Evolutionary conservation across 139 green algal genomes (phyloP).

Genomic region (Protoeuglena noctilucae): DNA sequence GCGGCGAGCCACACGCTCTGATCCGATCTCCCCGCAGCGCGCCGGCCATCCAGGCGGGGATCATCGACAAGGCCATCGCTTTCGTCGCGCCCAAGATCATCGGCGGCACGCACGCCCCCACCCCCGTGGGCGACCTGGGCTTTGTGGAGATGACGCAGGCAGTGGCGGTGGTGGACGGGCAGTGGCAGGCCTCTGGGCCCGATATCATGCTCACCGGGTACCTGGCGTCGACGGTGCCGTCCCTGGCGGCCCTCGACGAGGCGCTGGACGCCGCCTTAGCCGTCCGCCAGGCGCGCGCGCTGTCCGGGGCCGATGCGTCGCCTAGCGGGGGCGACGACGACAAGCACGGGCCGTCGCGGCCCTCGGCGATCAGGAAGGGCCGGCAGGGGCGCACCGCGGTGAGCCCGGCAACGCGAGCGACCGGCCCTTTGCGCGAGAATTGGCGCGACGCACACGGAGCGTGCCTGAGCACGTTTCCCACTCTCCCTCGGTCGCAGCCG

Average conservation of each 20-base stretch:
- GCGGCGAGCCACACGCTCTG: no score
- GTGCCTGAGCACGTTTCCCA: neutral
- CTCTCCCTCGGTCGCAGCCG: neutral
- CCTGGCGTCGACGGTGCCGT: slow-evolving; percentile 53
- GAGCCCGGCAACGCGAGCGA: no score
- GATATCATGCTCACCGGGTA: slow-evolving; percentile 82
- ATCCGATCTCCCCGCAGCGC: no score
- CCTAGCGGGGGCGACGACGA: no score
- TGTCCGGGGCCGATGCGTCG: no score
- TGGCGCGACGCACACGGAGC: neutral
- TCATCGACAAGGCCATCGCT: slow-evolving; percentile 86
- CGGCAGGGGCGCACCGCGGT: no score
- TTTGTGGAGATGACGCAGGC: slow-evolving; percentile 93
- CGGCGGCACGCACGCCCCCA: slow-evolving; percentile 59
- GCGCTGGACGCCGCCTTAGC: neutral
- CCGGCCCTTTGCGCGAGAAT: no score
- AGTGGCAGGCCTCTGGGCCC: slow-evolving; percentile 45
- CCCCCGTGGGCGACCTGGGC: slow-evolving; percentile 86
- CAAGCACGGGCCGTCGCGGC: no score
- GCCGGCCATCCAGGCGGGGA: slow-evolving; percentile 63
- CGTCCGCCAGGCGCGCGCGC: no score
- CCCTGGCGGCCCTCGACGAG: slow-evolving; percentile 6
- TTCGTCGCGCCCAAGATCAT: slow-evolving; percentile 92
- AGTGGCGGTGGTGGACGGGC: slow-evolving; percentile 42
- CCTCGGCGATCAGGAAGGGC: no score